Evolutionary conservation across 2,329 filamentous ascomycete species (phyloP), one percentile per base, ranked within the genome.

Genomic region (Aspergillus caelatus): DNA sequence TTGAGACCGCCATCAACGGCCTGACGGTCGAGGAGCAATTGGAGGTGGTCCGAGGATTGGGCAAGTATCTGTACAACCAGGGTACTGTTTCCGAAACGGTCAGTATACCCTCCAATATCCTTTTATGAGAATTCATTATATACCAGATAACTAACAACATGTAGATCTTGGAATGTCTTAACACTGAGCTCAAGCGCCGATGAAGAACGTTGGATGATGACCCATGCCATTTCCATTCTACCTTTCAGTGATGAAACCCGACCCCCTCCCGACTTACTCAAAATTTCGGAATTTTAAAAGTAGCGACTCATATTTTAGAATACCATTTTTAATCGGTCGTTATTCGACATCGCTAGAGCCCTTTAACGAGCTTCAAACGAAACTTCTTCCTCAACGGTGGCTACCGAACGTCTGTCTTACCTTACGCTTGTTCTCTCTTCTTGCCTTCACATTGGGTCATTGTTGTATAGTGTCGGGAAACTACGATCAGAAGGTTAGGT

Each of bases 1-100:
- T 99, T 70, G 94, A 99, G 82, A 88, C 89, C 14, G 94, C 92
- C 57, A 96, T 99, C 70, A 96, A 89, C 7, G 94, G 94, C n/a
- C 81, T 99, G 70, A 89, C 88, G 0, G 82, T 89, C 1, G 93
- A 97, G 46, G 93, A 99, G 79, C 94, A 99, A 80, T 84, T 97
- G 65, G 94, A 97, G 79, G 84, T 90, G 21, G 85, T 90, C 21
- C 85, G 83, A 69, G 86, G 86, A 1, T 70, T 90, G 63, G 81
- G 83, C 68, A 89, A 88, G 75, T 87, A 89, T 74, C 74, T 90
- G 53, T 87, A 87, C 66, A 89, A 88, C 73, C 86, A 89, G 70
- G 87, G 87, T 4, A 78, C 83, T 19, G 80, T 89, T 60, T 81
- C 83, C 32, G 80, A 84, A 61, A 81, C 83, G 76, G 86, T 88